Conservation (phyloP, 495 filamentous ascomycete species). For the Cryomyces antarcticus region DNA sequence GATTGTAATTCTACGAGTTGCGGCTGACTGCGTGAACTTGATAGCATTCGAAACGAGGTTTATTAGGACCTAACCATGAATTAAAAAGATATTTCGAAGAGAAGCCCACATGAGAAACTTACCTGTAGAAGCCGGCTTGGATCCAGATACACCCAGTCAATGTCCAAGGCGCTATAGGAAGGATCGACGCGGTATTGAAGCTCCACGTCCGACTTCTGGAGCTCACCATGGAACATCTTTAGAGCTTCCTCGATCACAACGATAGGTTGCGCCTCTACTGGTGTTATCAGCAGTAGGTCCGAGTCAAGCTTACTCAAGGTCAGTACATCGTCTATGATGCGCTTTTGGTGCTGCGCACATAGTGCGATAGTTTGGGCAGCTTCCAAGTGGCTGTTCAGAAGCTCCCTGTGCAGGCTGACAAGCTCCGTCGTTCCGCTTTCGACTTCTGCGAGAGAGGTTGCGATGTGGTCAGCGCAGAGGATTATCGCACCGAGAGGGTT, state of each 20-base stretch:
- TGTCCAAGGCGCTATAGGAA: slow-evolving; percentile 1
- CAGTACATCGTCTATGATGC: slow-evolving; percentile 14
- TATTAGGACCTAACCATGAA: slow-evolving; percentile 23
- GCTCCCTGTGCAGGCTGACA: background rate
- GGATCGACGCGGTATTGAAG: slow-evolving; percentile 5
- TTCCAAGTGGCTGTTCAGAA: slow-evolving; percentile 4
- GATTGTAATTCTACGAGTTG: no score
- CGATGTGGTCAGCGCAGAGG: slow-evolving; percentile 12
- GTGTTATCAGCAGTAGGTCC: slow-evolving; percentile 10
- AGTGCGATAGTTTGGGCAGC: slow-evolving; percentile 11
- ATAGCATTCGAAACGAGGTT: slow-evolving; percentile 32
- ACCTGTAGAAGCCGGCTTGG: slow-evolving; percentile 9
- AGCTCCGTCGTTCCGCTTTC: background rate
- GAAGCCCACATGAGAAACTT: background rate
- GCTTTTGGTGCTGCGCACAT: slow-evolving; percentile 12
- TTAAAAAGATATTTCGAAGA: background rate
- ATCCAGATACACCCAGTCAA: slow-evolving; percentile 10
- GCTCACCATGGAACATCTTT: slow-evolving; percentile 12
- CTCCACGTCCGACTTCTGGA: slow-evolving; percentile 5
- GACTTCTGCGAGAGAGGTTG: background rate
- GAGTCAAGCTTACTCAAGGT: slow-evolving; percentile 15
- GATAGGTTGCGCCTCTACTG: slow-evolving; percentile 5
- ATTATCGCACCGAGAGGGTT: slow-evolving; percentile 14
- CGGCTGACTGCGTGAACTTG: slow-evolving; percentile 14
- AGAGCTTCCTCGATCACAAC: slow-evolving; percentile 4